Base-by-base conservation (phyloP, 2,329 filamentous ascomycete species). In the Diplodia mutila region DNA sequence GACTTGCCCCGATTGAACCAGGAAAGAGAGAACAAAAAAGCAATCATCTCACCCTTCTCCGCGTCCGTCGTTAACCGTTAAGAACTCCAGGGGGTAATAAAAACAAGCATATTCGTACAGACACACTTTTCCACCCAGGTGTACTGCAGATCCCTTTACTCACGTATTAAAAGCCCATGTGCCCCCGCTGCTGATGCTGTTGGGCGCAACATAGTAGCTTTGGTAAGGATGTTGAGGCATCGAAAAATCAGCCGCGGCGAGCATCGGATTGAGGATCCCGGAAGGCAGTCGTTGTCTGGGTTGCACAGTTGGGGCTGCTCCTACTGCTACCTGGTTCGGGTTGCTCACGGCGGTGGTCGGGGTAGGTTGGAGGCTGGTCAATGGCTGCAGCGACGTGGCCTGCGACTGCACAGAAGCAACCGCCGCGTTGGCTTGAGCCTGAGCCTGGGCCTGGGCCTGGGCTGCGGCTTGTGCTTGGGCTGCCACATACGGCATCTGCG, bases 171-270 rank as follows among this genome's bases (percentile, higher is more conserved):
- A 66, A 27, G 63, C 63, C 63, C 63, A 66, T 11, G 25, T 54
- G 7, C 49, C 49, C 27, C 53, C 53, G 46, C 53, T 52, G 21
- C 53, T 61, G 54, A 75, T 73, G 69, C 80, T 84, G 71, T 86
- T 90, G 1, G 91, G 91, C 42, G 91, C 89, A 70, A 93, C 89
- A 73, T 94, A 96, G 79, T 90, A 90, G 61, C 89, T 88, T 75
- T 92, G 90, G 74, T 95, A 96, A 1, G 93, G 92, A 78, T 94
- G 91, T 70, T 92, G 89, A 4, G 91, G 90, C 72, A 90, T 83
- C 27, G 85, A 90, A 76, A 95, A 95, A 75, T 95, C 91, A 1
- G 91, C 91, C 27, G 84, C 84, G 27, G 86, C 87, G 71, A 90
- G 85, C 48, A 94, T 79, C 1, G 92, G 92, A 73, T 94, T 94